Evolutionary conservation across 2,329 filamentous ascomycete species (phyloP).

Genomic region (Hawksworthiomyces lignivorus): DNA sequence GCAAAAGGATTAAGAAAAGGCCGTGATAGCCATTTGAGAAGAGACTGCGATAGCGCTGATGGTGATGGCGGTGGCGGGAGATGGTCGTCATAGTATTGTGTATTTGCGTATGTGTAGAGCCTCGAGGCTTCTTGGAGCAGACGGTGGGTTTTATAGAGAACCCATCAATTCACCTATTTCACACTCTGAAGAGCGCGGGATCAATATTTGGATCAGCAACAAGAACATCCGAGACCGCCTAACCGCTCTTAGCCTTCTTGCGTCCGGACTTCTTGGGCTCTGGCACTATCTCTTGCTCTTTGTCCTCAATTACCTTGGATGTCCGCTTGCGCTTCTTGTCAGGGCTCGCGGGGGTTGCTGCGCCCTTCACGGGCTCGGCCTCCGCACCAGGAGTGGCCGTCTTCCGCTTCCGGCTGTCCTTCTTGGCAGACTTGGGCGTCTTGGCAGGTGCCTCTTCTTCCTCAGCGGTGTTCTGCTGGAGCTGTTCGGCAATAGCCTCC

Average conservation of each 20-base stretch:
- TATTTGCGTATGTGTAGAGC: too few relatives aligned
- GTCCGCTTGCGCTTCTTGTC: conserved; percentile 57
- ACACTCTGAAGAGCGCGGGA: conserved; percentile 22
- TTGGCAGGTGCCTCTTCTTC: conserved; percentile 40
- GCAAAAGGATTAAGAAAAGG: too few relatives aligned
- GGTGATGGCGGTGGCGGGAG: too few relatives aligned
- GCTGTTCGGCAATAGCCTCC: conserved; percentile 52
- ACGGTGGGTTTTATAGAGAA: conserved; percentile 18
- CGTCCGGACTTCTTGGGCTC: conserved; percentile 53
- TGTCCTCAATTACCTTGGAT: conserved; percentile 50
- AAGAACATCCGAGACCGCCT: conserved; percentile 20
- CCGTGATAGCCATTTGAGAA: too few relatives aligned
- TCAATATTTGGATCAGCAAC: conserved; percentile 22
- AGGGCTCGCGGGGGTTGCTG: conserved; percentile 41
- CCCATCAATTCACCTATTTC: conserved; percentile 20
- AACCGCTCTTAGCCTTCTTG: conserved; percentile 46
- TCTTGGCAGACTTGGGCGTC: conserved; percentile 49
- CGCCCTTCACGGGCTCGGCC: conserved; percentile 31
- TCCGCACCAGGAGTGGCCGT: conserved; percentile 39
- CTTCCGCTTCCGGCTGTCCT: conserved; percentile 48
- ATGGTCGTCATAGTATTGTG: too few relatives aligned
- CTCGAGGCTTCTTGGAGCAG: too few relatives aligned
- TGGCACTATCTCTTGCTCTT: too few relatives aligned
- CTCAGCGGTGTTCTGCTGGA: conserved; percentile 39
- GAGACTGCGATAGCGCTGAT: too few relatives aligned